Percentiles rank a stretch among this genome's conserved stretches.
These are phyloP conservation scores for Naganishia sp. DNA, from an alignment of 1,284 basidiomycete genomes.

Conservation along the genomic window DNA sequence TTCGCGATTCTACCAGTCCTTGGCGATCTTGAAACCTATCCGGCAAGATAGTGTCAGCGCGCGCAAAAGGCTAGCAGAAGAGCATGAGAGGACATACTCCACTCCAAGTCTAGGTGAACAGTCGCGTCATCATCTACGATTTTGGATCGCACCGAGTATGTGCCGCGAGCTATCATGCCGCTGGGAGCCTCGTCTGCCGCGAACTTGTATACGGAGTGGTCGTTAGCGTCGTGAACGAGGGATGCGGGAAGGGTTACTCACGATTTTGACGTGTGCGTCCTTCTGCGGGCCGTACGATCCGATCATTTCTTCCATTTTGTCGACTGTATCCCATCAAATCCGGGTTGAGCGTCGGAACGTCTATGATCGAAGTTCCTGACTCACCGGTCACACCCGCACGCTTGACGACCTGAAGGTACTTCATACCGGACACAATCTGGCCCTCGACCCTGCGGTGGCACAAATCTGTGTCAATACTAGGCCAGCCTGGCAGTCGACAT, in stretches of 20 bases:
- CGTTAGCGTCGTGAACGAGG: background rate
- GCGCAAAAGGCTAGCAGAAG: background rate
- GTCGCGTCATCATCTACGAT: conserved; percentile 59
- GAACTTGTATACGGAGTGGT: conserved; percentile 42
- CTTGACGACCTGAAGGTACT: conserved; percentile 60
- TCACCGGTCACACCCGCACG: conserved; percentile 51
- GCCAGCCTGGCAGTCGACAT: background rate
- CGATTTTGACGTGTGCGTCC: conserved; percentile 54
- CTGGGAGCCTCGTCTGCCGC: conserved; percentile 55
- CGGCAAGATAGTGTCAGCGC: background rate
- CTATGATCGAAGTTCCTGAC: conserved; percentile 12
- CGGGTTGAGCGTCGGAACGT: background rate
- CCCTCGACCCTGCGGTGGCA: conserved; percentile 50
- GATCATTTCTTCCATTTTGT: conserved; percentile 58
- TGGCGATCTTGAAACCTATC: conserved; percentile 30
- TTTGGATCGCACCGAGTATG: conserved; percentile 57
- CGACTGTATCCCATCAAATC: conserved; percentile 43
- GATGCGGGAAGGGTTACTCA: conserved; percentile 36
- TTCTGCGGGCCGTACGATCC: conserved; percentile 57
- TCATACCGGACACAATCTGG: conserved; percentile 59
- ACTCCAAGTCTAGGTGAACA: conserved; percentile 55
- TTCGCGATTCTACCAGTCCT: conserved; percentile 25
- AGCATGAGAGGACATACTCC: conserved; percentile 37
- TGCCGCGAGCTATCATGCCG: conserved; percentile 61
- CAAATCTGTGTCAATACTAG: conserved; percentile 7